Evolutionary conservation across 805 yeast species (phyloP), one percentile per base, ranked within the genome.

Genomic region (Yamadazyma endophytica): DNA sequence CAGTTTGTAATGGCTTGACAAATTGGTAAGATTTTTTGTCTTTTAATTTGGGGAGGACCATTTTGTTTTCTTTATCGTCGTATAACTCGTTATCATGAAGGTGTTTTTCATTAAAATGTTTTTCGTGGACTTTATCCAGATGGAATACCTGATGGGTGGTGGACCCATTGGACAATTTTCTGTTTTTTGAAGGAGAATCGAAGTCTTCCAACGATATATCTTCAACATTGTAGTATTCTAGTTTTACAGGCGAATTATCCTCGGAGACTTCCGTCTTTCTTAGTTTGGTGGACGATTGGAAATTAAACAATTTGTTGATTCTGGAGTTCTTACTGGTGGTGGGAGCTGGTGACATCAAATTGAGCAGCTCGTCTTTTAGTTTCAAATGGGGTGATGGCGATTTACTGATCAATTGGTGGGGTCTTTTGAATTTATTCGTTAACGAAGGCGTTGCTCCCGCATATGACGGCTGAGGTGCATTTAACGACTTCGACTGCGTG

Each of bases 1-100:
- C 95, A 0, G 89, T 80, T 52, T 85, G 95, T 23, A 86, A 66
- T 2, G 96, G 96, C 50, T 82, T 83, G 14, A 83, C 92, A 28
- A 77, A 74, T 41, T 77, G 73, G 55, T 80, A 84, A 8, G 66
- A 60, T 3, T 54, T 38, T 28, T 52, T 54, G 11, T 36, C 40
- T n/a, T n/a, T n/a, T n/a, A n/a, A n/a, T n/a, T n/a, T n/a, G n/a
- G n/a, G n/a, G n/a, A n/a, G n/a, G n/a, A n/a, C n/a, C n/a, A n/a
- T n/a, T 16, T 39, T 43, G 31, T 64, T 64, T 31, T 64, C 71
- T 38, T 64, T 63, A 37, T 64, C 61, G 20, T 62, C 61, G 31
- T 33, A 31, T 15, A 28, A 11, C 9, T 17, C 33, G n/a, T 50
- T n/a, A n/a, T n/a, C n/a, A n/a, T n/a, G n/a, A n/a, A n/a, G n/a